Conservation (phyloP, 148 eudicot genomes). For the Polygonum maritimum region DNA sequence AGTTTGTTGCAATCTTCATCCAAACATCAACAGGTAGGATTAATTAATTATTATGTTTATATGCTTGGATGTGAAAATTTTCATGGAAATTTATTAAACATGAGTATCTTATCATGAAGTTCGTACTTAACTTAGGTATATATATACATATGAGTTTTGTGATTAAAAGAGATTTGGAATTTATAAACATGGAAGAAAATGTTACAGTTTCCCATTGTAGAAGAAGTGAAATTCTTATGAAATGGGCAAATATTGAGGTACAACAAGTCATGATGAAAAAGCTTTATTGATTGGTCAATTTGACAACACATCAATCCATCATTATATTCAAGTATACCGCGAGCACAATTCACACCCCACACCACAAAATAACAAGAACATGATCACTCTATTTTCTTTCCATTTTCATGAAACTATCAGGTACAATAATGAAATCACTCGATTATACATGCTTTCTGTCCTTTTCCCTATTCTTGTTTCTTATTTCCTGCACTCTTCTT, state of each 20-base stretch:
- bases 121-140: too few relatives aligned
- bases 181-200: too few relatives aligned
- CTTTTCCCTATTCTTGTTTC: background rate
- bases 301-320: background rate
- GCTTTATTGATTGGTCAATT: background rate
- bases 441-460: conserved; percentile 2
- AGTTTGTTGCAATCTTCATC: too few relatives aligned
- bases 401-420: background rate
- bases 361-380: background rate
- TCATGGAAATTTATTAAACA: too few relatives aligned
- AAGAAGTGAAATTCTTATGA: too few relatives aligned
- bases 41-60: too few relatives aligned
- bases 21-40: too few relatives aligned
- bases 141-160: too few relatives aligned
- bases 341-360: background rate
- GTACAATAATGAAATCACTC: background rate
- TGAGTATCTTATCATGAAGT: too few relatives aligned
- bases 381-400: background rate
- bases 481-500: background rate
- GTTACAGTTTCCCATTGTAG: too few relatives aligned
- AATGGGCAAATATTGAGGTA: background rate
- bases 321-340: background rate
- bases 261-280: background rate
- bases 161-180: too few relatives aligned
- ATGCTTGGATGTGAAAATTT: too few relatives aligned